Percentiles rank a stretch among this genome's conserved stretches.
Conservation (phyloP, 352 stramenopile species). For the Discostella stelligera region DNA sequence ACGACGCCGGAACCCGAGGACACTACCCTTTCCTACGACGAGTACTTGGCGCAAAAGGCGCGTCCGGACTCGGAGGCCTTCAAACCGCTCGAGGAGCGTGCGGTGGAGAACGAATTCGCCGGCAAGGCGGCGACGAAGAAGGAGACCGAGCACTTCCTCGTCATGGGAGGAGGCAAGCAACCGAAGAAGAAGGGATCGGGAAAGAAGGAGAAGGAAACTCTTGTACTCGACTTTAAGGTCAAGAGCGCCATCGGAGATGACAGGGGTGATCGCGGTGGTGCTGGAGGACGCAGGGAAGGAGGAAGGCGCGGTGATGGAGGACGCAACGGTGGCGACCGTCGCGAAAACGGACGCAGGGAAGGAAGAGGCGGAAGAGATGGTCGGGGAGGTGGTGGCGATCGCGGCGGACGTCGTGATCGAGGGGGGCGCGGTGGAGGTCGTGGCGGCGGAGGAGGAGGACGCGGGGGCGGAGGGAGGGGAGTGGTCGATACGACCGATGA, state of each 20-base stretch:
- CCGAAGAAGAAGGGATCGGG: constrained; percentile 69
- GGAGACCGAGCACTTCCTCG: constrained; percentile 93
- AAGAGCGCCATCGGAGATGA: constrained; percentile 42
- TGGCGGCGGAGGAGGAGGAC: constrained; percentile 66
- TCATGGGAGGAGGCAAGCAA: constrained; percentile 94
- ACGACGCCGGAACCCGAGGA: constrained; percentile 55
- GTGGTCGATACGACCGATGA: constrained; percentile 53
- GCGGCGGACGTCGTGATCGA: constrained; percentile 11
- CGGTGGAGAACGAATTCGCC: constrained; percentile 90
- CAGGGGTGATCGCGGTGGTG: constrained; percentile 57
- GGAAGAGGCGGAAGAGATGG: constrained; percentile 39
- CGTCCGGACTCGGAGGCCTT: constrained; percentile 84
- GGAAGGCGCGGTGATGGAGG: constrained; percentile 65
- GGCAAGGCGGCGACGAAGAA: constrained; percentile 84
- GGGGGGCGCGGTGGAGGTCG: constrained; percentile 65
- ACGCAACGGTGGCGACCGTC: constrained; percentile 62
- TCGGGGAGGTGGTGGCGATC: constrained; percentile 19
- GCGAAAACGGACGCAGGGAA: constrained; percentile 42
- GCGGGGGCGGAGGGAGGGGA: constrained; percentile 54
- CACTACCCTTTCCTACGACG: constrained; percentile 79
- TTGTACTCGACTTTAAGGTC: constrained; percentile 54
- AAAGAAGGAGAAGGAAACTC: constrained; percentile 61
- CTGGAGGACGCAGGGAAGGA: constrained; percentile 52
- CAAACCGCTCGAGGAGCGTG: constrained; percentile 67
- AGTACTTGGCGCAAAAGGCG: constrained; percentile 75